These are phyloP conservation scores for Phaeotremella skinneri DNA, from an alignment of 768 basidiomycete species.

Conservation along the genomic window DNA sequence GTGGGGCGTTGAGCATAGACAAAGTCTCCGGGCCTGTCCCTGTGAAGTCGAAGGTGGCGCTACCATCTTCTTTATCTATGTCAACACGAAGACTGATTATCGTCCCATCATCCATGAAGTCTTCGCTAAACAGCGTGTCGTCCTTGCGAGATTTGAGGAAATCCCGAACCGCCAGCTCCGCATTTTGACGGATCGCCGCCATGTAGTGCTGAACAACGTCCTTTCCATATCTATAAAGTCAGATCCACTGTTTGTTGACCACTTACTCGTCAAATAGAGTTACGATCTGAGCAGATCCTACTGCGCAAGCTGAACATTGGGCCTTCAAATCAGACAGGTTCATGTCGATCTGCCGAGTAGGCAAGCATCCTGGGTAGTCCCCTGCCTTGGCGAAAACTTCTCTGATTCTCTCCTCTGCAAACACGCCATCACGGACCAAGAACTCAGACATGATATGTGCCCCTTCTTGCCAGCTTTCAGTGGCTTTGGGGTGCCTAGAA, in stretches of 20 bases:
- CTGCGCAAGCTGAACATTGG: conserved; percentile 22
- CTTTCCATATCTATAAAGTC: conserved; percentile 9
- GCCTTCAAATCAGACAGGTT: conserved; percentile 28
- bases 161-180: conserved; percentile 79
- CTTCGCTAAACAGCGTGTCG: not conserved
- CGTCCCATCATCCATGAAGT: conserved; percentile 16
- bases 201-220: conserved; percentile 19
- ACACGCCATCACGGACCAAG: conserved; percentile 17
- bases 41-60: conserved; percentile 26
- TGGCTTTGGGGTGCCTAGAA: too few relatives aligned
- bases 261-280: not conserved
- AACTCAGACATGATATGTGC: conserved; percentile 13
- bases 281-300: conserved; percentile 16
- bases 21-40: conserved; percentile 21
- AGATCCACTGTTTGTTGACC: not conserved
- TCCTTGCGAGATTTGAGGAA: conserved; percentile 57
- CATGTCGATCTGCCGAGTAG: conserved; percentile 23
- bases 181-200: conserved; percentile 69
- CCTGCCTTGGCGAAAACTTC: conserved; percentile 32
- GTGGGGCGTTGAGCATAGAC: conserved; percentile 24
- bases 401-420: conserved; percentile 25
- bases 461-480: conserved; percentile 12
- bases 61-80: conserved; percentile 19
- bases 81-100: conserved; percentile 13
- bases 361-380: conserved; percentile 24